Base-by-base conservation (phyloP, 495 filamentous ascomycete species). In the Daldinia childiae region DNA sequence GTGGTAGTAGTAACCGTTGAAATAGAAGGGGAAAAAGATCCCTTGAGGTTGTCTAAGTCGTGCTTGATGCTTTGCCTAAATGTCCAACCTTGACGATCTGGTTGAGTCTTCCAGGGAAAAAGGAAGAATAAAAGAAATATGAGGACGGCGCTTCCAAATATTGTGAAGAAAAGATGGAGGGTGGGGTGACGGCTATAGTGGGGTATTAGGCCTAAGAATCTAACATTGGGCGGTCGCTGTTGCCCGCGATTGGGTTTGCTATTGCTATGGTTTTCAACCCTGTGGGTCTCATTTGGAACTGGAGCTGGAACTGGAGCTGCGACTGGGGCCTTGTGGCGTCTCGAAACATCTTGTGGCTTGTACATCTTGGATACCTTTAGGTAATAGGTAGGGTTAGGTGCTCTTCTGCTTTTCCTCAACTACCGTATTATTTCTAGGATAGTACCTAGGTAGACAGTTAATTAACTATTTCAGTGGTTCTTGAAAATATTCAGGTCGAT, bases 1-100 rank as follows among this genome's bases (percentile, higher is more conserved):
- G 65, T 83, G 81, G 65, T 83, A 74, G 70, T 77, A 58, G 71
- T 77, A 66, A 67, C 19, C 21, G 58, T 66, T 55, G 78, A 77
- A 71, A 64, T 54, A 45, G 70, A 69, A 48, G 64, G 65, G 58
- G 74, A 76, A 67, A 72, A 72, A 65, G 68, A 68, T 77, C 71
- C 77, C 69, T 74, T 79, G 57, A 74, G 64, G 36, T 69, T 70
- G 48, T 72, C 50, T 51, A 72, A 62, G 58, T 72, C 69, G 72
- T 73, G 62, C 62, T 75, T 77, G 45, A 73, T 58, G 48, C 73
- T 77, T 57, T 76, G 60, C 34, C 62, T 56, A 59, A 74, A 76
- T 56, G 60, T 64, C 74, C 68, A 74, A 66, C 63, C 69, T 65
- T 72, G 75, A 54, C 72, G 72, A 62, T 72, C 41, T 58, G 54